Evolutionary conservation across 257 asterid genomes (phyloP), one percentile per base, ranked within the genome.

Genomic region (Solanum pinnatisectum): DNA sequence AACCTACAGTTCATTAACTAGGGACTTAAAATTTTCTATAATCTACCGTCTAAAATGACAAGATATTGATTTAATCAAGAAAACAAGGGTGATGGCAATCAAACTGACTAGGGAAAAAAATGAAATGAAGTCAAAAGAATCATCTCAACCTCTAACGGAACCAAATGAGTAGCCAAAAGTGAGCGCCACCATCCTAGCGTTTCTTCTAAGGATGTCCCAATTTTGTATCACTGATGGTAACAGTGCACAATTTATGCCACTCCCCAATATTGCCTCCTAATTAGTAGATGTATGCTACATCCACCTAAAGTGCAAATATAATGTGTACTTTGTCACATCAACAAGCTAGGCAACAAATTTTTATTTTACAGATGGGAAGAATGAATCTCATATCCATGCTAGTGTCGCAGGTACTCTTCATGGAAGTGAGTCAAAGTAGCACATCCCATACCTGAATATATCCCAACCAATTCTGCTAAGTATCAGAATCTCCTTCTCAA

Each of bases 301-400:
- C 91, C 88, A 88, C 46, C 89, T 79, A 86, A 90, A 90, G 90
- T 91, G 91, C 83, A 84, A 92, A 93, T 89, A 87, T 92, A 90
- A 87, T 90, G 91, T 92, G 91, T 92, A 89, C 91, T 88, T 88
- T 88, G 87, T 65, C 92, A 93, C 89, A 92, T 90, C 91, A 92
- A 92, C 91, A 91, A 74, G 89, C 92, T 35, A 92, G 94, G 92
- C 63, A 91, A 91, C 78, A 11, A 89, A 88, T 84, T 92, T 92
- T 91, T 92, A 92, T 90, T 89, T 90, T 90, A 93, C 98, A 94
- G 89, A 92, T 20, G 40, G 87, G 88, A 93, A 90, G 93, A 95
- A 95, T 88, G 90, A 90, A 93, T 92, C 92, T 83, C 94, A 90
- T 77, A 84, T 87, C 93, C 90, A 85, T 87, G 92, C 89, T 83